These are phyloP conservation scores for Dentipellis sp. DNA, from an alignment of 768 basidiomycete species.

Conservation along the genomic window DNA sequence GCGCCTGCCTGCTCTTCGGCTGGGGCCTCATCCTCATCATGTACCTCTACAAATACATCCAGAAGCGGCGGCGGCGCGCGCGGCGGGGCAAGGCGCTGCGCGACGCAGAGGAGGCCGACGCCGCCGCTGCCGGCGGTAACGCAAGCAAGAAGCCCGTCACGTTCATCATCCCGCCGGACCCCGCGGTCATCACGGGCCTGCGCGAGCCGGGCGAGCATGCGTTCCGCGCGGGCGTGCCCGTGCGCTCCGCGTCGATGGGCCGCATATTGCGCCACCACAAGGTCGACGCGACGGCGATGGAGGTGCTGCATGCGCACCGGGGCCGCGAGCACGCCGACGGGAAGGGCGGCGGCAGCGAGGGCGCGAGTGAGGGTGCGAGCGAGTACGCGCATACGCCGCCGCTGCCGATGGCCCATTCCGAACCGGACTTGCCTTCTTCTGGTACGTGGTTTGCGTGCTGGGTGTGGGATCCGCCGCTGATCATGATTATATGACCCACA, in stretches of 20 bases:
- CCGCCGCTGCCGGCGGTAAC: background rate
- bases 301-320: too few relatives aligned
- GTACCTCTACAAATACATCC: slow-evolving; percentile 8
- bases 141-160: slow-evolving; percentile 5
- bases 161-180: slow-evolving; percentile 14
- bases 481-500: too few relatives aligned
- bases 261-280: too few relatives aligned
- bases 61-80: slow-evolving; percentile 6
- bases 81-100: slow-evolving; percentile 7
- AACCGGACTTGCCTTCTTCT: too few relatives aligned
- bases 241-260: background rate
- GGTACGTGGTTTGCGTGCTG: too few relatives aligned
- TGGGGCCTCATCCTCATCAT: slow-evolving; percentile 7
- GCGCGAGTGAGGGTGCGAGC: too few relatives aligned
- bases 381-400: too few relatives aligned
- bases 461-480: too few relatives aligned
- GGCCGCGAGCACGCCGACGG: too few relatives aligned
- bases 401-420: too few relatives aligned
- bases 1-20: slow-evolving; percentile 1
- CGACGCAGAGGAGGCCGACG: slow-evolving; percentile 4
- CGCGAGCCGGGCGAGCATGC: slow-evolving; percentile 8
- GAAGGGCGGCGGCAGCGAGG: too few relatives aligned
- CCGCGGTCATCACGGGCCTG: slow-evolving; percentile 10
- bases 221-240: background rate
- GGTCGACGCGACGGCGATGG: too few relatives aligned